Evolutionary conservation across 805 yeast genomes (phyloP), one percentile per base, ranked within the genome.

Genomic region (Priceomyces medius): DNA sequence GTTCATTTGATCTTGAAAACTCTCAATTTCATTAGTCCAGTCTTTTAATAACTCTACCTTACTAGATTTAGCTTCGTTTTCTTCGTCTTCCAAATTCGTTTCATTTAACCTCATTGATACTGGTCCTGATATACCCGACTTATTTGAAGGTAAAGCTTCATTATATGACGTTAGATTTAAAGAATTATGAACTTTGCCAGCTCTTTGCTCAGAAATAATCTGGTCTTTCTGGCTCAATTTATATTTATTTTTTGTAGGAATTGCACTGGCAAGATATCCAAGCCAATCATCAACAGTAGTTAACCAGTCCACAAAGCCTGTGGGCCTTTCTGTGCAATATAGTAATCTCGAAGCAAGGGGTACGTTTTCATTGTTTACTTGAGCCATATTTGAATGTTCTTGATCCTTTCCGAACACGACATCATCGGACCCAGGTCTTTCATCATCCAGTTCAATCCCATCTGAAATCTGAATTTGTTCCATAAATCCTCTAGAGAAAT

Each of bases 211-310:
- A 3, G 58, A 54, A n/a, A 53, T 51, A 13, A 65, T 55, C 43
- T 64, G 70, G 38, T 65, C 71, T 37, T 59, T 64, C 31, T 66
- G 68, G 31, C 69, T 59, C 18, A 67, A 42, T 20, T 55, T 59
- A 10, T 40, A 39, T 33, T 53, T 58, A n/a, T 49, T 54, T 19
- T 49, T 54, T 2, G 48, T 43, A 2, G 74, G 73, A 12, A 65
- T 48, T 1, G 64, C 53, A 19, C 59, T 58, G 13, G 24, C 26
- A 33, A 67, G 40, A 21, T 45, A 51, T 29, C 23, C 17, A 14
- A 36, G 20, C 55, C 55, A 51, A 3, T 20, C 14, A 21, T 41
- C 47, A 31, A 47, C 44, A 3, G 29, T 21, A 12, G 24, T 29
- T 10, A 41, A 17, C 41, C 45, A 36, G 19, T 47, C 47, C 12